These are phyloP conservation scores for Ceratocystis colombiana DNA, from an alignment of 2,329 filamentous ascomycete genomes.

Conservation along the genomic window DNA sequence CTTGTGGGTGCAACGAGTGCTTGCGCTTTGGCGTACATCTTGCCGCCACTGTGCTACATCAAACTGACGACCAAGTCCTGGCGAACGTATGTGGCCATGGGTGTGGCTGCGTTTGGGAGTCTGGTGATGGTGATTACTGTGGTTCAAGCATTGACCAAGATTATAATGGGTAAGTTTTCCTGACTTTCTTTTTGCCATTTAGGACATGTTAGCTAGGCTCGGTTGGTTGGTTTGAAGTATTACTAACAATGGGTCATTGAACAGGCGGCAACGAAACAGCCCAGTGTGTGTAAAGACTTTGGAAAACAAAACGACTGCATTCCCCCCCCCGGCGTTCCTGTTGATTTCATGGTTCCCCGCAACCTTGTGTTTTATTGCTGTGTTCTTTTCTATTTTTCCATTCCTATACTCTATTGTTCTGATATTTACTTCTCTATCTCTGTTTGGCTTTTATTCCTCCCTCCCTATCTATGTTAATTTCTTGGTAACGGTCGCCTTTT, in stretches of 20 bases:
- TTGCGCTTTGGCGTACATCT: constrained; percentile 85
- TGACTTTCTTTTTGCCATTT: too few species aligned
- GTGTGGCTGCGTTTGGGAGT: constrained; percentile 66
- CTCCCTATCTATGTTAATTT: constrained; percentile 4
- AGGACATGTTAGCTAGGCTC: too few species aligned
- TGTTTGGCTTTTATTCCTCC: constrained; percentile 4
- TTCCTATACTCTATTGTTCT: background rate
- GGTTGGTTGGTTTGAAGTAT: too few species aligned
- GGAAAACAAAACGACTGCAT: constrained; percentile 12
- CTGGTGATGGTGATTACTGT: constrained; percentile 73
- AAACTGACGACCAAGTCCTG: constrained; percentile 72
- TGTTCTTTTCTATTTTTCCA: background rate
- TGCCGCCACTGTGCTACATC: constrained; percentile 90
- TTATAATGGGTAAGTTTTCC: constrained; percentile 41
- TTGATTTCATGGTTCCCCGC: constrained; percentile 3
- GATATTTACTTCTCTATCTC: background rate
- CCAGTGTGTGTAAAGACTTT: constrained; percentile 19
- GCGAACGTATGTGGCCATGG: constrained; percentile 61
- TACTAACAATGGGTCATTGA: background rate
- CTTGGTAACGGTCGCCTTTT: background rate
- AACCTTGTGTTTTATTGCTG: background rate
- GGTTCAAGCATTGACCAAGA: constrained; percentile 60
- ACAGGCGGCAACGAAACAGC: constrained; percentile 18
- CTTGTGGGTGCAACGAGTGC: constrained; percentile 91
- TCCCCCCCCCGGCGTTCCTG: constrained; percentile 18